A percentile compares a stretch with the other conserved stretches of the same genome.
These are phyloP conservation scores for Phaffia tasmanica DNA, from an alignment of 768 basidiomycete genomes.

Conservation along the genomic window DNA sequence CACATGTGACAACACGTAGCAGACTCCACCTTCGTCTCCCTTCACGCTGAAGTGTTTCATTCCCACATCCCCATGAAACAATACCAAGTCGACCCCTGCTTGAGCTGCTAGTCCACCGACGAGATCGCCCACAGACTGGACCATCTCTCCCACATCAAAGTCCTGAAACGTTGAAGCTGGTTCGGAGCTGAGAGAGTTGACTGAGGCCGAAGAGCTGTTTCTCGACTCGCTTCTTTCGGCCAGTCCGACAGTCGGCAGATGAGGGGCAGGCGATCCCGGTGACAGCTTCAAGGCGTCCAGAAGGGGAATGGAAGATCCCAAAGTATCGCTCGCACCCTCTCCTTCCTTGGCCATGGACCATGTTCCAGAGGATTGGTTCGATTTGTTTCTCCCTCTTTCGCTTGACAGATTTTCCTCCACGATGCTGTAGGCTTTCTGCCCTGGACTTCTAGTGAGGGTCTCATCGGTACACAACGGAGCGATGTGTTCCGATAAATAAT, in stretches of 20 bases:
- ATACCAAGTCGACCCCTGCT: slow-evolving; percentile 74
- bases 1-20: slow-evolving; percentile 73
- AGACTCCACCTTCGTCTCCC: slow-evolving; percentile 73
- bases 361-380: neutral
- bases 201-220: slow-evolving; percentile 6
- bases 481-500: slow-evolving; percentile 70
- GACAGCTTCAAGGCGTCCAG: neutral
- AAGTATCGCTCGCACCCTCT: neutral
- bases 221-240: neutral
- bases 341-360: neutral
- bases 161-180: slow-evolving; percentile 41
- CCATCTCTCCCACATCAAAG: slow-evolving; percentile 82
- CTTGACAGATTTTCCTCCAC: neutral
- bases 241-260: neutral
- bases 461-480: slow-evolving; percentile 26
- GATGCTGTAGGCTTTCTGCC: neutral
- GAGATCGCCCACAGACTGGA: slow-evolving; percentile 81
- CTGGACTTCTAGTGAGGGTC: slow-evolving; percentile 1
- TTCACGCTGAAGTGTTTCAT: slow-evolving; percentile 75
- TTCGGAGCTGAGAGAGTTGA: slow-evolving; percentile 15
- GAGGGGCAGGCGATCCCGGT: neutral
- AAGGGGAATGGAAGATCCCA: slow-evolving; percentile 7
- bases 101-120: slow-evolving; percentile 72
- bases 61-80: slow-evolving; percentile 79
- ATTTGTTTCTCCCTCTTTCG: neutral